Evolutionary conservation across 352 stramenopile genomes (phyloP), one percentile per base, ranked within the genome.

Genomic region (Phytophthora megakarya): DNA sequence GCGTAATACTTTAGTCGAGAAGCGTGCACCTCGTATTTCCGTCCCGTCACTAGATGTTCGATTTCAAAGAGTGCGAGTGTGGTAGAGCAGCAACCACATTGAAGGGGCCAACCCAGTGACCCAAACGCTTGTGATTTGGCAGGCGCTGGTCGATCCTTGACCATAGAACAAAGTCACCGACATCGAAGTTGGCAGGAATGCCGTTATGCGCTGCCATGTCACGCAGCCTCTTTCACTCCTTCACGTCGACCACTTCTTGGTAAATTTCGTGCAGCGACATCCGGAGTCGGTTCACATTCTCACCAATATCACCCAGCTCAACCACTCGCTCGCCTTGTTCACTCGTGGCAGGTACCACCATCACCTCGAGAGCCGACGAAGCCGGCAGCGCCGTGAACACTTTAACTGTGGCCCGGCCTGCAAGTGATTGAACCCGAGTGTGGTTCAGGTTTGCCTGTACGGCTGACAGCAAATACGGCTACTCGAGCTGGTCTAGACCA

Each of bases 111-210:
- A 60, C 38, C 51, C 51, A 59, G 1, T 32, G 39, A 0, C 30
- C 53, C 16, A 61, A 32, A 1, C 52, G 5, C 40, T 61, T 61
- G 33, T 33, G 25, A 8, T 25, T 22, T 6, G 40, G 25, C 12
- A 60, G 26, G 1, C 19, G 28, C 13, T 61, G 43, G 15, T 61
- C 22, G n/a, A 61, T 39, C 13, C 53, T 19, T 15, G 54, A 48
- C 54, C 54, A 54, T 11, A 62, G 18, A 15, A 62, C 42, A 35
- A 48, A 61, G n/a, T 61, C 53, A 1, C 32, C 42, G 1, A 53
- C 30, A 8, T 61, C 53, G 2, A 61, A 62, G 11, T 54, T 61
- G 16, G 5, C 28, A 1, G 10, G 33, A 32, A 1, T 30, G 15
- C 33, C 33, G 16, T 35, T 48, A 33, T 61, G 53, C 0, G 56